Percentiles rank a stretch among this genome's conserved stretches.
Evolutionary conservation across 2,329 filamentous ascomycete genomes (phyloP).

Genomic region (Ramichloridium luteum): DNA sequence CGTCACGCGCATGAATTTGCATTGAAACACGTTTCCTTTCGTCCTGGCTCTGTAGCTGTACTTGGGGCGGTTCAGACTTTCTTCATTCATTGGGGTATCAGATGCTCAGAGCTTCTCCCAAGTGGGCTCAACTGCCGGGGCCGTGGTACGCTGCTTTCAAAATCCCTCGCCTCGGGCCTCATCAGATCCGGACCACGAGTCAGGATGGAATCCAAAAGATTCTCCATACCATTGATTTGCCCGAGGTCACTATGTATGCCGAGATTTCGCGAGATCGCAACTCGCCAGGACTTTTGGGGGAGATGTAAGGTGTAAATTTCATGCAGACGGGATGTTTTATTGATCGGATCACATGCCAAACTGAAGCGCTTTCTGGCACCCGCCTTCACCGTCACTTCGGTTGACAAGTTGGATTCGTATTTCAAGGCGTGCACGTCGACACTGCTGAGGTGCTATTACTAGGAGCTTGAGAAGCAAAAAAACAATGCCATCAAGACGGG

Average conservation of each 20-base stretch:
- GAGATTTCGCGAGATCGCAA: slow-evolving; percentile 7
- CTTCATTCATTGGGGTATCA: too few relatives aligned
- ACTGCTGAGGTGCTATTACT: slow-evolving; percentile 3
- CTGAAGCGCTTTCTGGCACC: slow-evolving; percentile 5
- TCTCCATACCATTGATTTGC: slow-evolving; percentile 5
- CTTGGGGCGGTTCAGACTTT: too few relatives aligned
- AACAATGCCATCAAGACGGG: slow-evolving; percentile 1
- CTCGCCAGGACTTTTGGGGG: slow-evolving; percentile 7
- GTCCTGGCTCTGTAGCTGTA: too few relatives aligned
- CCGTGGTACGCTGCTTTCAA: slow-evolving; percentile 7
- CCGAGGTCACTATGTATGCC: slow-evolving; percentile 9
- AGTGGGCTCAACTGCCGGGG: slow-evolving; percentile 4
- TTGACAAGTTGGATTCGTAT: slow-evolving; percentile 4
- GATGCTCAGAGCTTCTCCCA: too few relatives aligned
- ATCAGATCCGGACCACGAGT: slow-evolving; percentile 6
- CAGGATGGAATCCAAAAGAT: slow-evolving; percentile 6
- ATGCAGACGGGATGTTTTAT: too few relatives aligned
- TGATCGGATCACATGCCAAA: too few relatives aligned
- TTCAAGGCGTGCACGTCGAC: slow-evolving; percentile 3
- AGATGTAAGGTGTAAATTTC: too few relatives aligned
- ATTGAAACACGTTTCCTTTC: too few relatives aligned
- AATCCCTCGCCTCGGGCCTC: slow-evolving; percentile 5
- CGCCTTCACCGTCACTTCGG: slow-evolving; percentile 4
- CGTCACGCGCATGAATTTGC: too few relatives aligned
- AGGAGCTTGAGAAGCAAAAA: neutral